Conservation (phyloP, 148 eudicot species). For the Vaccinium vitisidaea region DNA sequence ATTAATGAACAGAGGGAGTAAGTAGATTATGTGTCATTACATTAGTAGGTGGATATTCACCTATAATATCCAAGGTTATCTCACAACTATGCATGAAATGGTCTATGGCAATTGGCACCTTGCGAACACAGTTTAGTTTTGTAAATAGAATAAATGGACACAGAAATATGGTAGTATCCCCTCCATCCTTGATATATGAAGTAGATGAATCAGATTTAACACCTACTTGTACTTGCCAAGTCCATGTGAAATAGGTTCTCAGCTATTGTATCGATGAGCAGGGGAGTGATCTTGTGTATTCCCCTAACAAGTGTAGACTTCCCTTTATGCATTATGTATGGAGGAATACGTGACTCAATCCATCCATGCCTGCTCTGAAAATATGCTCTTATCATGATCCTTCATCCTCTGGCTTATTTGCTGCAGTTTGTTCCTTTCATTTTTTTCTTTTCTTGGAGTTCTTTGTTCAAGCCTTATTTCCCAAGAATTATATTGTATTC, state of each 20-base stretch:
- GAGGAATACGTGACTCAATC: background rate
- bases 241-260: background rate
- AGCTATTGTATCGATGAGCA: background rate
- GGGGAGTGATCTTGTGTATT: background rate
- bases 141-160: background rate
- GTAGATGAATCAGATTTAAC: background rate
- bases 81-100: background rate
- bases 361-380: background rate
- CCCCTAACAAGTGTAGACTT: background rate
- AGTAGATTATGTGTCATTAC: background rate
- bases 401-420: background rate
- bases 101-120: background rate
- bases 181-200: background rate
- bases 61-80: background rate
- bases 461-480: background rate
- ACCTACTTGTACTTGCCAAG: background rate
- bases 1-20: background rate
- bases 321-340: background rate
- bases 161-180: background rate
- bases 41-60: background rate
- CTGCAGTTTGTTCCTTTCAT: background rate
- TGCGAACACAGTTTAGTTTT: background rate
- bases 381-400: background rate
- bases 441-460: background rate
- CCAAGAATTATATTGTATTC: slow-evolving; percentile 14